Percentiles rank a stretch among this genome's conserved stretches.
phyloP scores from a whole-genome alignment of 805 yeast genomes.

The Spathaspora arborariae region DNA sequence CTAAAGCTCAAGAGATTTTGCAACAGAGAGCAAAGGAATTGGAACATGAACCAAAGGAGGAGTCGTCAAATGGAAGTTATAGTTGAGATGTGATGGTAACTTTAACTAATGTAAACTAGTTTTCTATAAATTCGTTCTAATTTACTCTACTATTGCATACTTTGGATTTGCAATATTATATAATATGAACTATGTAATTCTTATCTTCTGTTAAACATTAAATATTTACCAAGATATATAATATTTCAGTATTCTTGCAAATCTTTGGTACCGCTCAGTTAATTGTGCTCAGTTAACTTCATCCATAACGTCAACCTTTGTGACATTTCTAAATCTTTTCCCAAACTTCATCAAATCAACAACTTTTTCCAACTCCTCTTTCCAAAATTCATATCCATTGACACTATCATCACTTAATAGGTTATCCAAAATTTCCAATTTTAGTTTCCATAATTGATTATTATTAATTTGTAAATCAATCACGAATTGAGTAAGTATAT shows the following conservation, averaged over 20 bases:
- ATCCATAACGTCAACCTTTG: slow-evolving; percentile 22
- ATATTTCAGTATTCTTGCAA: too few species aligned
- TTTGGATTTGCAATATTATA: too few species aligned
- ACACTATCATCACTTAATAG: slow-evolving; percentile 14
- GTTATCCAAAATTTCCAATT: slow-evolving; percentile 20
- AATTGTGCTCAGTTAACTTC: slow-evolving; percentile 7
- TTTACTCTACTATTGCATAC: too few species aligned
- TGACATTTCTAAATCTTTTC: slow-evolving; percentile 12
- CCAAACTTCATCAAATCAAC: slow-evolving; percentile 25
- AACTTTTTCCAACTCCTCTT: slow-evolving; percentile 13
- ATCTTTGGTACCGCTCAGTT: too few species aligned
- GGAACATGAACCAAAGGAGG: background rate
- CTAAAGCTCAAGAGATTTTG: background rate
- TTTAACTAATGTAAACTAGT: too few species aligned
- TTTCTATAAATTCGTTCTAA: too few species aligned
- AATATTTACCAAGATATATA: too few species aligned
- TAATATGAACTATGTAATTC: too few species aligned
- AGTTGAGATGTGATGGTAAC: too few species aligned
- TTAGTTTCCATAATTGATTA: slow-evolving; percentile 22
- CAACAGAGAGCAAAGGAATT: background rate
- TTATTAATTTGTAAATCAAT: slow-evolving; percentile 15
- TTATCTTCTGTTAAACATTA: too few species aligned
- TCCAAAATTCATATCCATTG: slow-evolving; percentile 17
- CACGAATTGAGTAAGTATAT: slow-evolving; percentile 18
- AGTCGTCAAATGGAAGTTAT: background rate